Conservation (phyloP, 805 yeast genomes). For the Jamesozyma gamospora region DNA sequence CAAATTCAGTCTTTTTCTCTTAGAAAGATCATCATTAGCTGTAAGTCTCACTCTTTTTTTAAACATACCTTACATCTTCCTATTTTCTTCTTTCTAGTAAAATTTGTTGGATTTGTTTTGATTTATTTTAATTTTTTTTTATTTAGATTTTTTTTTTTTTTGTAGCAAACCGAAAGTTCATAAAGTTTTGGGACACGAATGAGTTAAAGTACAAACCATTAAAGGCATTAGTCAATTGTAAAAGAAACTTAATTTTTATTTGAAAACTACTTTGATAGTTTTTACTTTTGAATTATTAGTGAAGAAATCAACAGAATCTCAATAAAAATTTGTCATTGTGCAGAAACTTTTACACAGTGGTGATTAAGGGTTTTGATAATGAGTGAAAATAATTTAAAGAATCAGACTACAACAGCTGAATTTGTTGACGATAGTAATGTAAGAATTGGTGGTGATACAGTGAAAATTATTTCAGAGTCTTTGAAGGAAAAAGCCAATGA, state of each 20-base stretch:
- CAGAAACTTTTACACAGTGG: no score
- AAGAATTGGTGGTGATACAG: conserved; percentile 25
- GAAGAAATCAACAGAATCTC: background rate
- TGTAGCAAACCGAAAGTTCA: no score
- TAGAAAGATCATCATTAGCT: conserved; percentile 1
- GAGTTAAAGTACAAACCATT: no score
- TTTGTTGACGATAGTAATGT: conserved; percentile 19
- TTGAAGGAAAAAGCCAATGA: conserved; percentile 1
- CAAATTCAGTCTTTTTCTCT: background rate
- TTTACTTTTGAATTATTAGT: no score
- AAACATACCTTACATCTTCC: conserved; percentile 15
- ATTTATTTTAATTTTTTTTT: background rate
- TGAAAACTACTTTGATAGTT: no score
- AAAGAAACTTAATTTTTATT: no score
- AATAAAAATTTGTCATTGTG: background rate
- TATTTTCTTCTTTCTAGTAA: no score
- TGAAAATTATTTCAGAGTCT: conserved; percentile 13
- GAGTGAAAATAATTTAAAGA: conserved; percentile 14
- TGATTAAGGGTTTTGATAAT: conserved; percentile 1
- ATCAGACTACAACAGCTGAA: conserved; percentile 19
- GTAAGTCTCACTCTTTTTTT: conserved; percentile 15
- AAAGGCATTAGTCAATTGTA: no score
- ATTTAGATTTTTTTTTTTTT: no score
- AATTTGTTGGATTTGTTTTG: no score
- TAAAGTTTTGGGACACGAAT: no score